These are phyloP conservation scores for Juglanconis oblonga DNA, from an alignment of 2,329 filamentous ascomycete species.

Conservation along the genomic window DNA sequence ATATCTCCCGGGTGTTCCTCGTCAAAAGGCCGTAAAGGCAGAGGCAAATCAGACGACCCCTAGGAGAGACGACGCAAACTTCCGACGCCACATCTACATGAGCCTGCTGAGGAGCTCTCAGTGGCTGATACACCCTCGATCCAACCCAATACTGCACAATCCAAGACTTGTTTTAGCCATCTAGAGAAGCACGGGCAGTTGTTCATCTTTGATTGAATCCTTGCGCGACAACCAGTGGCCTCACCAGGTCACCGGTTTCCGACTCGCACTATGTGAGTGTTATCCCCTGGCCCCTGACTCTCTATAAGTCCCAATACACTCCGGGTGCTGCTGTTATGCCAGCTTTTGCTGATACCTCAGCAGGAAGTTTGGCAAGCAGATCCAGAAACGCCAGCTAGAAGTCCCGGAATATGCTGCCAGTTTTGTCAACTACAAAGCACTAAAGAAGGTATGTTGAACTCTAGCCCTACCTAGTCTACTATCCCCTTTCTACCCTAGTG, in stretches of 20 bases:
- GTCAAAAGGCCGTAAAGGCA: background rate
- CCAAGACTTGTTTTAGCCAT: slow-evolving; percentile 1
- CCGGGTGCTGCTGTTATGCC: background rate
- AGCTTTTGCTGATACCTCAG: slow-evolving; percentile 23
- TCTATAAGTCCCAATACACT: background rate
- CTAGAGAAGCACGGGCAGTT: background rate
- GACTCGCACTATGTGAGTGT: slow-evolving; percentile 34
- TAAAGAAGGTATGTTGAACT: slow-evolving; percentile 77
- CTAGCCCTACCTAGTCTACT: background rate
- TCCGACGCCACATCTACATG: slow-evolving; percentile 14
- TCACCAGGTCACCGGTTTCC: slow-evolving; percentile 21
- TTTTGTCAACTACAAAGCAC: slow-evolving; percentile 98
- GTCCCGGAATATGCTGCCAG: slow-evolving; percentile 98
- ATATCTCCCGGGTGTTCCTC: background rate
- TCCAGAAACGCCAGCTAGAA: slow-evolving; percentile 98
- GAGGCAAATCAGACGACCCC: background rate
- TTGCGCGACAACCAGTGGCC: slow-evolving; percentile 13
- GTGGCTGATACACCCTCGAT: slow-evolving; percentile 9
- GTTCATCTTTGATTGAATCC: background rate
- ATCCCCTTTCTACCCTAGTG: background rate
- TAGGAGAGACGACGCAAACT: background rate
- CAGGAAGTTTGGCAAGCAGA: slow-evolving; percentile 99
- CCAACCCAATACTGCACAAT: background rate
- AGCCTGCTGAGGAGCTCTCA: background rate
- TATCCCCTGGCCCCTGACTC: background rate